A percentile compares a stretch with the other conserved stretches of the same genome.
phyloP scores from a whole-genome alignment of 108 stramenopile species.

The Fragilariopsis cylindrus region DNA sequence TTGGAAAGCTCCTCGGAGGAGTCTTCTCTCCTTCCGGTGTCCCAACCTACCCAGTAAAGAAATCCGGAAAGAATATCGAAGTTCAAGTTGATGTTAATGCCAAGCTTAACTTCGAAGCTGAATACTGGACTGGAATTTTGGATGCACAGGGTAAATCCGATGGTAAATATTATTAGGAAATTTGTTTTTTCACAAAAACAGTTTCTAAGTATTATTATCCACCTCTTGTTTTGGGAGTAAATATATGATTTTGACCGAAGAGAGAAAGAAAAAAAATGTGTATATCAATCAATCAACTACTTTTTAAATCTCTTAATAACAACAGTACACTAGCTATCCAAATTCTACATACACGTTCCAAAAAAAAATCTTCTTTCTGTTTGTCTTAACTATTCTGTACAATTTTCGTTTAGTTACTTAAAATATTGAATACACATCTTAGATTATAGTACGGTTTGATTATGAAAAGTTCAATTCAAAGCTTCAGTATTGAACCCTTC shows the following conservation, averaged over 20 bases:
- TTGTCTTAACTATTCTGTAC: no score
- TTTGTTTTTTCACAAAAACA: no score
- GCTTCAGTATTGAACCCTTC: no score
- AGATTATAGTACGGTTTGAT: no score
- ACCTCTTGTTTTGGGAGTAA: constrained; percentile 6
- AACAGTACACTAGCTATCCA: constrained; percentile 11
- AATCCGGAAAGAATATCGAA: constrained; percentile 77
- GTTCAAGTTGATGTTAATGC: constrained; percentile 98
- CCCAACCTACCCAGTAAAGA: constrained; percentile 93
- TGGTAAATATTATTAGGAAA: constrained; percentile 90
- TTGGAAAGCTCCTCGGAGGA: constrained; percentile 93
- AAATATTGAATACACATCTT: no score
- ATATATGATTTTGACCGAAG: constrained; percentile 7
- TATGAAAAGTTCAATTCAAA: no score
- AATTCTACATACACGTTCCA: not conserved
- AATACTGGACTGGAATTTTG: constrained; percentile 96
- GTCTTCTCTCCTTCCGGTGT: constrained; percentile 92
- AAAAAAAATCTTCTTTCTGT: no score
- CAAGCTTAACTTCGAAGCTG: constrained; percentile 95
- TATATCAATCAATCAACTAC: not conserved
- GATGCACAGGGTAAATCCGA: constrained; percentile 98
- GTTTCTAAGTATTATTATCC: constrained; percentile 48
- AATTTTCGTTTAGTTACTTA: no score
- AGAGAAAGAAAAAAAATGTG: not conserved
- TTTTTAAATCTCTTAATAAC: not conserved